Evolutionary conservation across 2,329 filamentous ascomycete genomes (phyloP).

Genomic region (Trematosphaeria pertusa): DNA sequence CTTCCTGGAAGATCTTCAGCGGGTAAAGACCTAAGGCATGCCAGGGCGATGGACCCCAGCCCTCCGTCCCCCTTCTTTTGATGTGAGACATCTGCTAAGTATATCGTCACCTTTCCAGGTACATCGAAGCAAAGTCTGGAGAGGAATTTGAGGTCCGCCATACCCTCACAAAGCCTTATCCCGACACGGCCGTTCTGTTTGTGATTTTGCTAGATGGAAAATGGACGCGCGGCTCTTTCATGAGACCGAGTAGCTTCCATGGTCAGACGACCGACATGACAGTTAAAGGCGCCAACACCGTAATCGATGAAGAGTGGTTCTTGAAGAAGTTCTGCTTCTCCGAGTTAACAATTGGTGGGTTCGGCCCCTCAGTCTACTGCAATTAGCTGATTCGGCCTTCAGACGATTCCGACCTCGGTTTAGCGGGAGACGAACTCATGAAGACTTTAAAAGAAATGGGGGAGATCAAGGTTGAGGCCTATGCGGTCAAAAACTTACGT

Average conservation of each 20-base stretch:
- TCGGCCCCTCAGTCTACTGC: not conserved
- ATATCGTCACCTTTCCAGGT: no score
- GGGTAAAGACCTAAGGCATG: no score
- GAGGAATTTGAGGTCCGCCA: conserved; percentile 27
- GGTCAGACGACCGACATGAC: no score
- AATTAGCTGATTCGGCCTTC: not conserved
- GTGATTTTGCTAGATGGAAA: conserved; percentile 25
- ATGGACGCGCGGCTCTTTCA: conserved; percentile 1
- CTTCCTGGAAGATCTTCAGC: no score
- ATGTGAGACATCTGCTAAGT: no score
- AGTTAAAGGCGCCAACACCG: no score
- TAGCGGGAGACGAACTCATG: conserved; percentile 7
- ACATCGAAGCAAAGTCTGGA: conserved; percentile 38
- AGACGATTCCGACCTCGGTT: conserved; percentile 21
- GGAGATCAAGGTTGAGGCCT: conserved; percentile 18
- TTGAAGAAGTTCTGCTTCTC: conserved; percentile 30
- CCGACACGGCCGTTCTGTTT: conserved; percentile 14
- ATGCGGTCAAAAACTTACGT: conserved; percentile 12
- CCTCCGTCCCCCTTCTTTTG: no score
- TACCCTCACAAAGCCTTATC: conserved; percentile 7
- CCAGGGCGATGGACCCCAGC: no score
- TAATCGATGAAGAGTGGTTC: conserved; percentile 3
- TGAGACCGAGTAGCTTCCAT: no score
- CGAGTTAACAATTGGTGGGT: conserved; percentile 21
- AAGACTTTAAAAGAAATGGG: conserved; percentile 20